phyloP scores from a whole-genome alignment of 2,329 filamentous ascomycete genomes.

The Penicillium decumbens region DNA sequence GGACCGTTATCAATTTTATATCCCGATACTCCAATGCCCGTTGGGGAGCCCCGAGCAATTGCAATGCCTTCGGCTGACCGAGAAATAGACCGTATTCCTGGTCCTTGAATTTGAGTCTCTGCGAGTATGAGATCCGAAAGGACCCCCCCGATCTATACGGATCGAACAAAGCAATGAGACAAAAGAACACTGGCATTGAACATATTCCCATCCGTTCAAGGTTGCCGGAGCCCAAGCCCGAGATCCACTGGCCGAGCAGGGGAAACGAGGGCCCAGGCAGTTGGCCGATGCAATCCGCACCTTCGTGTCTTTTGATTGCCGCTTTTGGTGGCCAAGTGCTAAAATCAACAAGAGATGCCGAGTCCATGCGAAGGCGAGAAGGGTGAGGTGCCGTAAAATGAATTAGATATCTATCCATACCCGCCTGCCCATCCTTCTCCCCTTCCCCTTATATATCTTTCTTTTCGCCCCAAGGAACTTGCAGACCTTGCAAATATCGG shows the following conservation, averaged over 20 bases:
- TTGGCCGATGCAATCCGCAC: conserved; percentile 8
- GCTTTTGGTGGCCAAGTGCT: not conserved
- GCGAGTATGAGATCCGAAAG: not conserved
- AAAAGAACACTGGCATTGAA: not conserved
- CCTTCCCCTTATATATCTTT: not conserved
- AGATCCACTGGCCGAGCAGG: not conserved
- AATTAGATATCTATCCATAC: not conserved
- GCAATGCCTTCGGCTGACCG: not conserved
- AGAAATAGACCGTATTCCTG: not conserved
- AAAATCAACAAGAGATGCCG: not conserved
- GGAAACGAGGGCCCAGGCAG: not conserved
- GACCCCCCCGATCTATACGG: not conserved
- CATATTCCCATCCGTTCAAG: not conserved
- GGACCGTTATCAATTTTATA: not conserved
- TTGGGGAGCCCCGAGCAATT: not conserved
- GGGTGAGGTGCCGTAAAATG: conserved; percentile 2
- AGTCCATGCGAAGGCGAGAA: conserved; percentile 4
- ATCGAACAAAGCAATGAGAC: not conserved
- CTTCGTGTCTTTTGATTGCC: conserved; percentile 5
- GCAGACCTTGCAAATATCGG: not conserved
- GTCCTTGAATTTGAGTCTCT: not conserved
- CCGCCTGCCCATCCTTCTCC: not conserved
- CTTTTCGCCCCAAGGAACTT: not conserved
- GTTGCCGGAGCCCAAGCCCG: not conserved
- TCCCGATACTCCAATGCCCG: not conserved